Base-by-base conservation (phyloP, 345 rosid species). In the Citrus reticulata region DNA sequence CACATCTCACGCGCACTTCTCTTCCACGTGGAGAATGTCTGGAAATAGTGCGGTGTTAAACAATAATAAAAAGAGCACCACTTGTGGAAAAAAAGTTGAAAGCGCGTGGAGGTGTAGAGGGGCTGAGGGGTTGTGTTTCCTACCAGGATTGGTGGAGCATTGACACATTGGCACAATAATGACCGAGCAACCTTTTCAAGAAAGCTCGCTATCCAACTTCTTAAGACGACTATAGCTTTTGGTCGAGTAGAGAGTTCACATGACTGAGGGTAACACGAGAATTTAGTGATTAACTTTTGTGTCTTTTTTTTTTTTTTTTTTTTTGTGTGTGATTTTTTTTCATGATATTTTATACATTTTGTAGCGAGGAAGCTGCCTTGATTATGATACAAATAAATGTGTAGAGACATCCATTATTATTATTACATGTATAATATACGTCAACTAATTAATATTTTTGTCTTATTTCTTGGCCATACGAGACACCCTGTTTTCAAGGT, bases 181-280 rank as follows among this genome's bases (percentile, higher is more conserved):
- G 84, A 76, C 81, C 0, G 29, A 58, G 30, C 42, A 61, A 59
- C 67, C 83, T 77, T 32, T 51, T 14, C 39, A 0, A 4, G 17
- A 39, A 70, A 67, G 22, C 69, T 85, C 83, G 17, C 13, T 70
- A 16, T 78, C 73, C 14, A 9, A 16, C 11, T 20, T 62, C 5
- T 42, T 2, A 46, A 46, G 61, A 39, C 29, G 40, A 46, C 34
- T n/a, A 2, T 20, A 1, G 73, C 69, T 64, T 79, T 69, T 73
- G 76, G 72, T 61, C 63, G 27, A 1, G 24, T 49, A 25, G 42
- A 74, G n/a, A 11, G 76, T 55, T 85, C 86, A 83, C 84, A 68
- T 55, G 86, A 83, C 19, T 75, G 75, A 75, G 79, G 79, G 72
- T 71, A 22, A 55, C 89, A 87, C 89, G 85, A 67, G 86, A 74